These are phyloP conservation scores for Hanseniaspora nectarophila DNA, from an alignment of 805 yeast species.

Conservation along the genomic window DNA sequence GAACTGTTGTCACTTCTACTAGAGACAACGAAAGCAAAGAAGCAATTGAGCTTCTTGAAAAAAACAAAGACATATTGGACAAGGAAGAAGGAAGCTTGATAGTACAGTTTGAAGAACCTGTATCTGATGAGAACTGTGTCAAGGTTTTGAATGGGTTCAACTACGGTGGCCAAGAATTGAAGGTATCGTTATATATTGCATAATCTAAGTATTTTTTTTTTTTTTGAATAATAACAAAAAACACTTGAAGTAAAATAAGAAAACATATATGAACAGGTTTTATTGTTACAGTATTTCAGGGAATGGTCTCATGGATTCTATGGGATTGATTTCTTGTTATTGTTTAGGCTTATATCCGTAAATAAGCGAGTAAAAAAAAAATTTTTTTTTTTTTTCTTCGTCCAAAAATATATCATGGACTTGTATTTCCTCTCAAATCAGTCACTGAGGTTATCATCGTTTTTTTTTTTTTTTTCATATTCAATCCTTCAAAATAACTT, in stretches of 20 bases:
- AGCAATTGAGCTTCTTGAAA: not conserved
- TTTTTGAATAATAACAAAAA: not conserved
- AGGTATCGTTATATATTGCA: conserved; percentile 2
- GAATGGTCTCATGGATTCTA: no score
- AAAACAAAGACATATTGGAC: not conserved
- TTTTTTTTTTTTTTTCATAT: no score
- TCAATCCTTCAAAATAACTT: no score
- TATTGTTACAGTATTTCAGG: no score
- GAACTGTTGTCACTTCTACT: not conserved
- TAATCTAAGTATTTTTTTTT: no score
- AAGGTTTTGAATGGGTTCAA: conserved; percentile 12
- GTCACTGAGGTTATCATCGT: not conserved
- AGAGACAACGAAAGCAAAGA: conserved; percentile 1
- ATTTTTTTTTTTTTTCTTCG: not conserved
- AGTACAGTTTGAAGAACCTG: conserved; percentile 3
- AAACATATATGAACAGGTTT: no score
- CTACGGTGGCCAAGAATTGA: conserved; percentile 9
- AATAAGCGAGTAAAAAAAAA: not conserved
- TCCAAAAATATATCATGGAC: not conserved
- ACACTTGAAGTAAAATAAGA: no score
- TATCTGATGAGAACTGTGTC: conserved; percentile 10
- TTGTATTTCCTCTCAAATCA: not conserved
- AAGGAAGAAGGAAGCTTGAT: not conserved
- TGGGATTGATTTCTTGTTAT: no score
- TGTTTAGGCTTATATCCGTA: not conserved